These are phyloP conservation scores for Aspergillus diversus DNA, from an alignment of 495 filamentous ascomycete species.

Conservation along the genomic window DNA sequence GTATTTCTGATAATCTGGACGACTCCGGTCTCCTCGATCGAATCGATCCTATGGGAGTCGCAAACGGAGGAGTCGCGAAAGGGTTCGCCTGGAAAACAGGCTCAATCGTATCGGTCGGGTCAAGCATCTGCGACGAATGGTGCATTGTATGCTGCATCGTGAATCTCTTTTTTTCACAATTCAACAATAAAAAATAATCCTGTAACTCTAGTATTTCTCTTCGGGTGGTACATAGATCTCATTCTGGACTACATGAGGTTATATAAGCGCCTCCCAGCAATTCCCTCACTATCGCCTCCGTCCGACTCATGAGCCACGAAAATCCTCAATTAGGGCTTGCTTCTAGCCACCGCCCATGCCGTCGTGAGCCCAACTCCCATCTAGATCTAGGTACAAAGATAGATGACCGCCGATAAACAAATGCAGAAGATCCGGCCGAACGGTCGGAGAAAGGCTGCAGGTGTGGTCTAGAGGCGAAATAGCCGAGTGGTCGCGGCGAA, in stretches of 20 bases:
- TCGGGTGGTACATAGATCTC: neutral
- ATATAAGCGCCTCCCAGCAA: neutral
- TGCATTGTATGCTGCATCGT: neutral
- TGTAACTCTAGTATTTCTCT: no score
- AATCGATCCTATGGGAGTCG: neutral
- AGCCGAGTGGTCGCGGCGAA: neutral
- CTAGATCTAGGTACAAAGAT: neutral
- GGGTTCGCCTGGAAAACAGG: neutral
- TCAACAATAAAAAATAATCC: no score
- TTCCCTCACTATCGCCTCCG: neutral
- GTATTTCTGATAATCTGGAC: neutral
- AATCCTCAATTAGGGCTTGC: neutral
- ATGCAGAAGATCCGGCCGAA: constrained; percentile 7
- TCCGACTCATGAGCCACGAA: neutral
- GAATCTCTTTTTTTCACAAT: neutral
- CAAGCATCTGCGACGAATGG: neutral
- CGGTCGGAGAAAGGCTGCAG: neutral
- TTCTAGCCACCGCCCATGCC: neutral
- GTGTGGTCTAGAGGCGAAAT: neutral
- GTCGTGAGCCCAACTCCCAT: neutral
- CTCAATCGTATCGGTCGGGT: neutral
- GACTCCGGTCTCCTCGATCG: constrained; percentile 1
- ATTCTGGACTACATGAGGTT: constrained; percentile 1
- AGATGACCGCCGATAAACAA: neutral
- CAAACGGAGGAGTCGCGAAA: neutral